A percentile compares a stretch with the other conserved stretches of the same genome.
These are phyloP conservation scores for Cryptococcus maquisensis DNA, from an alignment of 1,284 basidiomycete species.

Conservation along the genomic window DNA sequence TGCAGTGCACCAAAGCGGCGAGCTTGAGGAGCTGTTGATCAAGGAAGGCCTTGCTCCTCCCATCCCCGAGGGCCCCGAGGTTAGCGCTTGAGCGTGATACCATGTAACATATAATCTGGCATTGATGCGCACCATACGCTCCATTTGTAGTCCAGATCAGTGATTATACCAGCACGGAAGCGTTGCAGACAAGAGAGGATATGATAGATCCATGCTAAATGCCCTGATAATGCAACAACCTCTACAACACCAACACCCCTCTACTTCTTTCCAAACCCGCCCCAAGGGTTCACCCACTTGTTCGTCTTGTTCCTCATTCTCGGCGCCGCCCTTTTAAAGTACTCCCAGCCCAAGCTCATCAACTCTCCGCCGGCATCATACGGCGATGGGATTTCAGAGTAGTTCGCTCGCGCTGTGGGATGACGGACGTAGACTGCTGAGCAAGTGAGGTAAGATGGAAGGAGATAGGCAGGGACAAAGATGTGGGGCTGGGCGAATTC, in stretches of 20 bases:
- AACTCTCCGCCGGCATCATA: slow-evolving; percentile 90
- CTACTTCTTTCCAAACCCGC: slow-evolving; percentile 22
- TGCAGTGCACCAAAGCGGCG: slow-evolving; percentile 91
- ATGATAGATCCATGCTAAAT: slow-evolving; percentile 3
- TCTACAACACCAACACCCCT: not conserved
- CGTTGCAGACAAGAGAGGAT: not conserved
- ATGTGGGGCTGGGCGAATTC: slow-evolving; percentile 83
- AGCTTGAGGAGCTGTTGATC: slow-evolving; percentile 77
- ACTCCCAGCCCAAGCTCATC: slow-evolving; percentile 81
- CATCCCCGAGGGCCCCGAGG: slow-evolving; percentile 30
- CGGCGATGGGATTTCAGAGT: slow-evolving; percentile 88
- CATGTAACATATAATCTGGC: not conserved
- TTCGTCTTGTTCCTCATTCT: slow-evolving; percentile 61
- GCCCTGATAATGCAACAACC: slow-evolving; percentile 8
- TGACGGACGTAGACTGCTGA: slow-evolving; percentile 91
- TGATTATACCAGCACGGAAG: too few relatives aligned
- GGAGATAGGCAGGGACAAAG: slow-evolving; percentile 93
- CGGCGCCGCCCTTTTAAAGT: slow-evolving; percentile 64
- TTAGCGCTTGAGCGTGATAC: slow-evolving; percentile 3
- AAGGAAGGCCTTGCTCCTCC: slow-evolving; percentile 64
- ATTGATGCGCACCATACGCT: not conserved
- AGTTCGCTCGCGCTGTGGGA: slow-evolving; percentile 85
- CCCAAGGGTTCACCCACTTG: slow-evolving; percentile 62
- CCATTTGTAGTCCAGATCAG: too few relatives aligned
- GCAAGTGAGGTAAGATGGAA: slow-evolving; percentile 85